Base-by-base conservation (phyloP, 1,139 yeast genomes). In the Taphrina wiesneri region DNA sequence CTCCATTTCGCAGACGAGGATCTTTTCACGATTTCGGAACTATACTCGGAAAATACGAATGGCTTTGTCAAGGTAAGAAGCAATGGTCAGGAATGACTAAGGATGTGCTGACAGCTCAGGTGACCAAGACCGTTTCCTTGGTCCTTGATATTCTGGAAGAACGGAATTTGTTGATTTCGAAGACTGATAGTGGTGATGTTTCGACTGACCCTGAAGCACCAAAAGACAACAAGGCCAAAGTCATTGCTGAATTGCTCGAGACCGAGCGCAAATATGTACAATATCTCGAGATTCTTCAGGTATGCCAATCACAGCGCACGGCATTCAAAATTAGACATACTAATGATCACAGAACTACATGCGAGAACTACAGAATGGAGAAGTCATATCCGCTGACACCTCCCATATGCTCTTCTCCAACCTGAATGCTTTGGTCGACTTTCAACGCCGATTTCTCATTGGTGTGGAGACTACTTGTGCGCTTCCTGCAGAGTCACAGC, bases 181-280 rank as follows among this genome's bases (percentile, higher is more conserved):
- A 81, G 70, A 80, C 78, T 71, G 81, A 80, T 21, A 79, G 76
- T 70, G 82, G 79, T 70, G 74, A 80, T 68, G 82, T 80, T 70
- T 71, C 77, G 34, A 71, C 80, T 66, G 73, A 76, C 39, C 69
- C 70, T 17, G 81, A 80, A 70, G 78, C 77, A 65, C 74, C 80
- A 13, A 68, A 74, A 36, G 71, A 68, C 57, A 60, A 85, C 63
- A 81, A 90, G 60, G 86, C 90, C 21, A 90, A 88, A 73, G 93
- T 92, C 60, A 86, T 92, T 64, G 85, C 84, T 71, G 99, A 93
- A 77, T 80, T 93, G 54, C 82, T 95, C 41, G 89, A 87, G 72
- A 90, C 97, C 1, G 99, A 93, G 77, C 82, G 98, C 70, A 91
- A 90, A 75, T 93, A 87, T 75, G 97, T 93, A 23, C 90, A 88